Evolutionary conservation across 1,284 basidiomycete species (phyloP), one percentile per base, ranked within the genome.

Genomic region (Sanghuangporus baumii): DNA sequence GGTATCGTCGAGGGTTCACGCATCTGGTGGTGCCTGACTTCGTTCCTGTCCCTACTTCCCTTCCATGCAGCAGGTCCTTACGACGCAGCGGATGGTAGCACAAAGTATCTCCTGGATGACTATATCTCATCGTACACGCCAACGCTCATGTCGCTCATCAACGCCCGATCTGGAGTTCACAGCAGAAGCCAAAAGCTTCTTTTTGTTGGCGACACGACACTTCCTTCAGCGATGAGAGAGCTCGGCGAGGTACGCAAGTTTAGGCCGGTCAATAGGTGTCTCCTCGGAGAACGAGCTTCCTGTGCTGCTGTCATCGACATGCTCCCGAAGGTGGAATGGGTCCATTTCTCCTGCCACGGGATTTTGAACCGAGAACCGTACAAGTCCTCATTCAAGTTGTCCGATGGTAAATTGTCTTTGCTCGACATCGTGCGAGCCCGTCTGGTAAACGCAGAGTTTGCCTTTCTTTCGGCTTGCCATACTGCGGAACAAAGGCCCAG

Each of bases 1-100:
- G 57, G 43, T 12, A 56, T 65, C 3, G 56, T 61, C 1, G 56
- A 54, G 14, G 66, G 72, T 14, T 72, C 74, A 1, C 73, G 75
- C 9, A 68, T 81, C 12, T 80, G 79, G 76, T 81, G 79, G 79
- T 80, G 77, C 59, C 77, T 76, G 2, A 76, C 75, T 0, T 71
- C 71, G 0, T 51, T 57, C 4, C 67, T 79, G 34, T 67, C 73
- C 16, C 67, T 67, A 14, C 62, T 80, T 12, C 79, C 79, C 1
- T 64, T 80, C 1, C 79, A 80, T 52, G 46, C 18, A 52, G 59
- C 40, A 65, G 62, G 3, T 37, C 50, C 50, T 11, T 52, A 26
- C 23, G 26, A 52, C 5, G 47, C 2, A n/a, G 12, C 50, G 31
- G 50, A 34, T n/a, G 23, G 50, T 31, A 52, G 23, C 23, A 52